phyloP scores from a whole-genome alignment of 805 yeast genomes.

The Henningerozyma blattae region DNA sequence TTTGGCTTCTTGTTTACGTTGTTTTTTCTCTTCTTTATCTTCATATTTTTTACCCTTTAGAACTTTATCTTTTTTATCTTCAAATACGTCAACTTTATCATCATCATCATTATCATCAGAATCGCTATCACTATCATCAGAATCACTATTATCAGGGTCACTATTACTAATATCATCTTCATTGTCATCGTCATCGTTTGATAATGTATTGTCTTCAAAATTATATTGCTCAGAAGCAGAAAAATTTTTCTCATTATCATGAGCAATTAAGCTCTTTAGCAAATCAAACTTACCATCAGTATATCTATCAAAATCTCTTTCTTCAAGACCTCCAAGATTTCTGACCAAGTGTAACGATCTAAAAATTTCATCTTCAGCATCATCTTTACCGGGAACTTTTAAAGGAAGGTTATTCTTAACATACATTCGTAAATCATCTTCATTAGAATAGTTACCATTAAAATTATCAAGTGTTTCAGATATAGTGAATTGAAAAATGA shows the following conservation, averaged over 20 bases:
- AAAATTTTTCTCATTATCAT: constrained; percentile 22
- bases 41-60: constrained; percentile 66
- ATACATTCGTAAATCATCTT: constrained; percentile 25
- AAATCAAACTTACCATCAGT: constrained; percentile 72
- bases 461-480: constrained; percentile 34
- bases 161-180: constrained; percentile 19
- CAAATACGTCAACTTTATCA: constrained; percentile 23
- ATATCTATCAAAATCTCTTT: constrained; percentile 75
- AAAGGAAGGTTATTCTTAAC: constrained; percentile 39
- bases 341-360: constrained; percentile 68
- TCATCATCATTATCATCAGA: constrained; percentile 28
- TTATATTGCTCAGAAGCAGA: constrained; percentile 11
- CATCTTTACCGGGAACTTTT: constrained; percentile 39
- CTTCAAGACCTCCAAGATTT: constrained; percentile 75
- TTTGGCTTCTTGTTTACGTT: constrained; percentile 64
- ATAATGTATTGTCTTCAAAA: constrained; percentile 13
- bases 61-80: constrained; percentile 26
- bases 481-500: constrained; percentile 66
- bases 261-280: constrained; percentile 50
- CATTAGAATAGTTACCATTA: constrained; percentile 23
- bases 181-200: constrained; percentile 18
- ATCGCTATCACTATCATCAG: constrained; percentile 19
- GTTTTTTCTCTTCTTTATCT: constrained; percentile 67
- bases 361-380: constrained; percentile 77
- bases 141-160: constrained; percentile 18